Conservation (phyloP, 2,329 filamentous ascomycete species). For the Sporothrix humicola region DNA sequence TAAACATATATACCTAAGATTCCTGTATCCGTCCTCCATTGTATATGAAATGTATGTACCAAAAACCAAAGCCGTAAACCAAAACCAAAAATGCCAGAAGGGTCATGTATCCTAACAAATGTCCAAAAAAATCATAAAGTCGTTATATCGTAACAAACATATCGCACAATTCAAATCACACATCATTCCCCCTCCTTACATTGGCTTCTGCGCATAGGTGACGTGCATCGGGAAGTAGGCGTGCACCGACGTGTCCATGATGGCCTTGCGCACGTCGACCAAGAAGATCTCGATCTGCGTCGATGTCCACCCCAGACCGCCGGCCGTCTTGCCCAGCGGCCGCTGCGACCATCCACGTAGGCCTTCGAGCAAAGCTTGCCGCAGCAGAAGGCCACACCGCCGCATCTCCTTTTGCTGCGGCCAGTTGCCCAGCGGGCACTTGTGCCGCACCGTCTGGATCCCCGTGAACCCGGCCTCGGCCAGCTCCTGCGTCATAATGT, state of each 20-base stretch:
- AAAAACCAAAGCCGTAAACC: neutral
- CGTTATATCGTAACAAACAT: slow-evolving; percentile 25
- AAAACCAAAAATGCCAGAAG: neutral
- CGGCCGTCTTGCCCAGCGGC: slow-evolving; percentile 40
- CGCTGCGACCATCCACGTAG: slow-evolving; percentile 43
- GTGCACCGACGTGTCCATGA: slow-evolving; percentile 43
- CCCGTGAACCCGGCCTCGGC: slow-evolving; percentile 51
- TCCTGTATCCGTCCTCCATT: neutral
- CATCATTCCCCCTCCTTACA: neutral
- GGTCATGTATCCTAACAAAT: neutral
- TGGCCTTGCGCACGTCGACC: slow-evolving; percentile 45
- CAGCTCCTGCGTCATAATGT: slow-evolving; percentile 42
- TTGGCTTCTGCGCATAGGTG: slow-evolving; percentile 45
- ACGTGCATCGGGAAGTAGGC: slow-evolving; percentile 44
- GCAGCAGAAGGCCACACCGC: slow-evolving; percentile 54
- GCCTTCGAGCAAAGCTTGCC: slow-evolving; percentile 49
- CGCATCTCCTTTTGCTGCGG: slow-evolving; percentile 50
- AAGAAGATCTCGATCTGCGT: slow-evolving; percentile 48
- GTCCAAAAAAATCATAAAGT: slow-evolving; percentile 1
- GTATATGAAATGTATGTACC: slow-evolving; percentile 16
- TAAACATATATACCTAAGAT: neutral
- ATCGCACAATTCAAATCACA: too few species aligned
- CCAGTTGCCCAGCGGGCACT: slow-evolving; percentile 58
- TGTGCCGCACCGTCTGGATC: slow-evolving; percentile 46
- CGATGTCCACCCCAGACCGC: slow-evolving; percentile 45